phyloP scores from a whole-genome alignment of 306 rosid genomes.

The Boehmeria nivea region DNA sequence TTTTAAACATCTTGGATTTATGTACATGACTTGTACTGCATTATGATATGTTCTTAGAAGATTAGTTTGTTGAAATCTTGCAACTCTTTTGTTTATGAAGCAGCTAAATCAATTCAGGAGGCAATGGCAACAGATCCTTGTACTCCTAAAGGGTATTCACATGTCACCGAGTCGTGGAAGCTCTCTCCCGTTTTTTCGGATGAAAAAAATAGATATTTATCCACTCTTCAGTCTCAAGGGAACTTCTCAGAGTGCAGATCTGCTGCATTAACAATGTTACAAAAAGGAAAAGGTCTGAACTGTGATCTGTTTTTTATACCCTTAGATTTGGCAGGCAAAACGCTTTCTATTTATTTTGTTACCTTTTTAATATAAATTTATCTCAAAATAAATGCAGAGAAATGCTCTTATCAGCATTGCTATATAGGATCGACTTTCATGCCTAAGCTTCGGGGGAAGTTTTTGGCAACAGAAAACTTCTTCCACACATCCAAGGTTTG shows the following conservation, averaged over 20 bases:
- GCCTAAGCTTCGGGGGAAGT: conserved; percentile 81
- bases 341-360: conserved; percentile 17
- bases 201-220: conserved; percentile 27
- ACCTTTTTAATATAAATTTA: conserved; percentile 12
- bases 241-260: conserved; percentile 92
- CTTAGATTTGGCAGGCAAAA: conserved; percentile 8
- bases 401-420: conserved; percentile 59
- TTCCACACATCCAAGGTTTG: conserved; percentile 85
- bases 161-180: conserved; percentile 36
- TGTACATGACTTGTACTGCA: neutral
- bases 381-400: conserved; percentile 41
- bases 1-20: no score
- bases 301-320: conserved; percentile 7
- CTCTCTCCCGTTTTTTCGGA: conserved; percentile 45
- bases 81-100: conserved; percentile 48
- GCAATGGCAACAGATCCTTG: conserved; percentile 66
- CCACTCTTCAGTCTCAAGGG: conserved; percentile 57
- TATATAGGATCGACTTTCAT: conserved; percentile 73
- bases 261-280: conserved; percentile 67
- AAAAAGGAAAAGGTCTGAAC: conserved; percentile 76
- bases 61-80: no score
- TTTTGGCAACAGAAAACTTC: conserved; percentile 97
- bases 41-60: neutral
- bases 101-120: conserved; percentile 44
- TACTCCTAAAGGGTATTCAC: conserved; percentile 71